Evolutionary conservation across 2,329 filamentous ascomycete genomes (phyloP).

Genomic region (Pseudogymnoascus sp.): DNA sequence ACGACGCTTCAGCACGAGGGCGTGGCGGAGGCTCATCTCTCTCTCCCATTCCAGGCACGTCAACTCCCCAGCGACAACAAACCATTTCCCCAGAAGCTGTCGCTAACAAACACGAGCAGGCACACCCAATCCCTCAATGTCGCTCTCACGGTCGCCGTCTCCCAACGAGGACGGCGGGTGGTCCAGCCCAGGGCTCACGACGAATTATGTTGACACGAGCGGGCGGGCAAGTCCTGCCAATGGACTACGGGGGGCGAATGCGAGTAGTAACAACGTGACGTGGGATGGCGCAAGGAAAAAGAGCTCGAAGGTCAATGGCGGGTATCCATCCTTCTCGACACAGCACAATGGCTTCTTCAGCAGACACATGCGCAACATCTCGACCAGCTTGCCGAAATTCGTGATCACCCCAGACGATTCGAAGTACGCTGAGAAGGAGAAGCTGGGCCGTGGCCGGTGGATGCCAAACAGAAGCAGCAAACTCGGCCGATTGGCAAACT

Average conservation of each 20-base stretch:
- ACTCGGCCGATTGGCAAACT: conserved; percentile 39
- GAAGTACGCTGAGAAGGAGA: conserved; percentile 68
- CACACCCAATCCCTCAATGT: conserved; percentile 59
- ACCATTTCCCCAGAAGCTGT: not conserved
- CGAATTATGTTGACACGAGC: conserved; percentile 49
- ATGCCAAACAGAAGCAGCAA: conserved; percentile 39
- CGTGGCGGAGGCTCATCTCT: conserved; percentile 17
- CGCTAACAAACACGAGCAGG: conserved; percentile 31
- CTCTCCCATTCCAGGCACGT: conserved; percentile 25
- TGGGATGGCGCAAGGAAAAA: conserved; percentile 80
- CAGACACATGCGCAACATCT: conserved; percentile 73
- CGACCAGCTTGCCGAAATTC: conserved; percentile 70
- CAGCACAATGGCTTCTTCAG: conserved; percentile 82
- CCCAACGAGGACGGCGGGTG: conserved; percentile 79
- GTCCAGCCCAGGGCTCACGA: conserved; percentile 73
- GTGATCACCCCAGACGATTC: conserved; percentile 40
- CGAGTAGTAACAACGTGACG: conserved; percentile 50
- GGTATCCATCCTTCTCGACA: conserved; percentile 71
- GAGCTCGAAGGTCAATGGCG: conserved; percentile 62
- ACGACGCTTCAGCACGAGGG: conserved; percentile 15
- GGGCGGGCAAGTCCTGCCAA: conserved; percentile 57
- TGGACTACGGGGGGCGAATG: conserved; percentile 43
- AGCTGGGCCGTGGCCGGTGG: conserved; percentile 55
- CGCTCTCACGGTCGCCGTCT: conserved; percentile 78
- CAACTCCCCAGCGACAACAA: not conserved